Conservation (phyloP, 768 basidiomycete species). For the Tulasnella calospora region DNA sequence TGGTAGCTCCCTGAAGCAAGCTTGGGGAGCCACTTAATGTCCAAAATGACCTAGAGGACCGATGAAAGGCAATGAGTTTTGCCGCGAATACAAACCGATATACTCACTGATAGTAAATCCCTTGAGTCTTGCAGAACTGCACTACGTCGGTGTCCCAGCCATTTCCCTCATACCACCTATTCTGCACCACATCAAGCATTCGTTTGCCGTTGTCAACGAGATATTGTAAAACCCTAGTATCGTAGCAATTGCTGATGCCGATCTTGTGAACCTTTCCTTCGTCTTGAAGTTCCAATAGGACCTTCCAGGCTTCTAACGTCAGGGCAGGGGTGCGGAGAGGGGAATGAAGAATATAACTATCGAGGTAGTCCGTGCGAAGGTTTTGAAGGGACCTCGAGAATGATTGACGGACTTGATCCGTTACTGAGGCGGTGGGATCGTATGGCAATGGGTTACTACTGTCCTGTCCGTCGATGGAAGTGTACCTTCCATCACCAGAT, state of each 20-base stretch:
- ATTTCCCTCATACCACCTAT: constrained; percentile 80
- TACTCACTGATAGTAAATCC: constrained; percentile 66
- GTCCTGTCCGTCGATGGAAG: constrained; percentile 70
- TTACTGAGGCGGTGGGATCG: constrained; percentile 49
- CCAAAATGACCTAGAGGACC: constrained; percentile 72
- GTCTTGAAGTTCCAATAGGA: constrained; percentile 57
- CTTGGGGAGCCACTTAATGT: constrained; percentile 73
- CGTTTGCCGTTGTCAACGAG: constrained; percentile 49
- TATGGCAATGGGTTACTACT: constrained; percentile 67
- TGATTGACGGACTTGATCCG: constrained; percentile 58
- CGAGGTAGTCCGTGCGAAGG: constrained; percentile 66
- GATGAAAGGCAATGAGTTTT: not conserved
- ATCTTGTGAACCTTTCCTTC: constrained; percentile 57
- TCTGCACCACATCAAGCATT: constrained; percentile 68
- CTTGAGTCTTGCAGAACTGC: constrained; percentile 56
- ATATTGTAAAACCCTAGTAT: constrained; percentile 50
- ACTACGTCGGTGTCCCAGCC: constrained; percentile 65
- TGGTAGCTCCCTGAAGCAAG: constrained; percentile 49
- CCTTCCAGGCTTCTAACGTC: constrained; percentile 66
- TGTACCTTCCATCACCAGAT: constrained; percentile 50
- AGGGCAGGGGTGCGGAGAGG: constrained; percentile 55
- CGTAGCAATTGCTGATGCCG: constrained; percentile 76
- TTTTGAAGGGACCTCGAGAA: constrained; percentile 61
- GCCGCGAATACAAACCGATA: constrained; percentile 1
- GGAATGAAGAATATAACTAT: constrained; percentile 74